Evolutionary conservation across 352 stramenopile genomes (phyloP).

Genomic region (Aphanomyces astaci): DNA sequence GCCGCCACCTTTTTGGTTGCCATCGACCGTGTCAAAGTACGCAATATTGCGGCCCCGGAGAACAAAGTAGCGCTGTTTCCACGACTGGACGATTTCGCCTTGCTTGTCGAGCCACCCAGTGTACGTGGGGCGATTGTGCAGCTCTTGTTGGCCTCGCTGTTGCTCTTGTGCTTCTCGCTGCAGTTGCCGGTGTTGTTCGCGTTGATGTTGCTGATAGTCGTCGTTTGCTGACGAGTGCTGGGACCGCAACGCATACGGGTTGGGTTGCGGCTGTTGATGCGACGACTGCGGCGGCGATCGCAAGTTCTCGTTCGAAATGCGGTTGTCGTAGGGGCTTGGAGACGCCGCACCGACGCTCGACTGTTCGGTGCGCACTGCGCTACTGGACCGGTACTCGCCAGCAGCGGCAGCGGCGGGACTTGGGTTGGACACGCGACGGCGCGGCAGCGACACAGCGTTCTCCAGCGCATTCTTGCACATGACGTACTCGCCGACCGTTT

Average conservation of each 20-base stretch:
- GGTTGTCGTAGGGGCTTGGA: background rate
- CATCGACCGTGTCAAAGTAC: slow-evolving; percentile 47
- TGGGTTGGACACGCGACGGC: background rate
- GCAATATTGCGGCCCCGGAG: slow-evolving; percentile 54
- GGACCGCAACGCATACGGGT: background rate
- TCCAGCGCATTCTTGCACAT: slow-evolving; percentile 62
- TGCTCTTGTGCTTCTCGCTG: too few species aligned
- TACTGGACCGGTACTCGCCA: background rate
- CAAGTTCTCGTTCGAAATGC: background rate
- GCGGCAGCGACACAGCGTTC: background rate
- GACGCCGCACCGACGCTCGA: background rate
- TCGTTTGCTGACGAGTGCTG: background rate
- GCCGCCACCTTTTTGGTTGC: slow-evolving; percentile 57
- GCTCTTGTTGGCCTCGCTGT: too few species aligned
- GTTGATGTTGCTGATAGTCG: background rate
- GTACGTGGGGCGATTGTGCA: slow-evolving; percentile 26
- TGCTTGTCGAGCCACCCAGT: slow-evolving; percentile 73
- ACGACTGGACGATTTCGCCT: slow-evolving; percentile 70
- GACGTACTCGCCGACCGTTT: slow-evolving; percentile 58
- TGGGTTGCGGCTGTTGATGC: background rate
- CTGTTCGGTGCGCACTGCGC: background rate
- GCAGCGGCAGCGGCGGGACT: background rate
- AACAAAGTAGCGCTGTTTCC: slow-evolving; percentile 81
- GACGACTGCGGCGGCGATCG: background rate
- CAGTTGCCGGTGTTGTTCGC: background rate